Base-by-base conservation (phyloP, 768 basidiomycete species). In the Kondoa malvinella region DNA sequence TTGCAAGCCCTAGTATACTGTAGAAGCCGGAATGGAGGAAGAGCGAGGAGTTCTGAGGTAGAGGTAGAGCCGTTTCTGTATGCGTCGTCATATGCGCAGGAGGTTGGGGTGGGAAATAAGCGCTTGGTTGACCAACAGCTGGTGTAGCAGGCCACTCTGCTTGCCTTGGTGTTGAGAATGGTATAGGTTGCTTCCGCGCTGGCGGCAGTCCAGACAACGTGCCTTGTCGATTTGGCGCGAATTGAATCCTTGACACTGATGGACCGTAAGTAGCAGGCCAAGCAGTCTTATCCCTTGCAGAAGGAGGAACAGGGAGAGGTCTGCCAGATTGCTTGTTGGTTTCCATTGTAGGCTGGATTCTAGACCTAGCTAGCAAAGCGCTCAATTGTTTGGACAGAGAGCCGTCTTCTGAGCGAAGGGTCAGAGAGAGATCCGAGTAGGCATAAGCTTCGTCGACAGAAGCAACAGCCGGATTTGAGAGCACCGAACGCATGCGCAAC, bases 221-320 rank as follows among this genome's bases (percentile, higher is more conserved):
- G 56, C 30, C 31, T 17, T 31, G 63, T 40, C 65, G 34, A 8
- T 30, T 65, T 29, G 68, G 57, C 30, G 65, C 64, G 17, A 31
- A 66, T 30, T 65, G 64, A n/a, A 68, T 68, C 64, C 65, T 68
- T 4, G 57, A 61, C 4, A 68, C 58, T 8, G 68, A 68, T 1
- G 68, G 68, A 8, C 68, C 68, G 32, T 68, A 68, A 65, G 64
- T 68, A 16, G 68, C 68, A 15, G 68, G 68, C 34, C 65, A 68
- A 26, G 64, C 56, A 34, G 61, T 26, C 65, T 56, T 17, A 56
- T n/a, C 31, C 21, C 12, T 29, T 27, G 30, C 27, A 4, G 34
- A 31, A 4, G 67, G 67, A 34, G 67, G 67, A 21, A 68, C 40
- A 34, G 67, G 67, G 2, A 68, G 61, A 3, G 67, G 67, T 21